Percentiles rank a stretch among this genome's conserved stretches.
Conservation (phyloP, 257 asterid species). For the Nicotiana tabacum region DNA sequence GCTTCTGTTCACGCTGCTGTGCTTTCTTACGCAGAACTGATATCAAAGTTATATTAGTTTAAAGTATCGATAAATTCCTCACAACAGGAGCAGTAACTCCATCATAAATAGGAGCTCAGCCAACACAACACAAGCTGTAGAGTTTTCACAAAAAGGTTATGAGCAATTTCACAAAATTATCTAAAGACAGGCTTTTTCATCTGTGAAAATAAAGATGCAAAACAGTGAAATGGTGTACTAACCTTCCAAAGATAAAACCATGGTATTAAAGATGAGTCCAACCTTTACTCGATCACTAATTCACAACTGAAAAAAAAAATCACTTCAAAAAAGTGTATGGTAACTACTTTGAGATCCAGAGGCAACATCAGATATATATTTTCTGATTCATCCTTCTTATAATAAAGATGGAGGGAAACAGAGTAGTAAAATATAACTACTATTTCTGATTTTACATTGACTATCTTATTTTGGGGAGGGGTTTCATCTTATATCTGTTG, state of each 20-base stretch:
- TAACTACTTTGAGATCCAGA: neutral
- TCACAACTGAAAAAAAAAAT: neutral
- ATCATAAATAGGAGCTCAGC: neutral
- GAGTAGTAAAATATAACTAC: neutral
- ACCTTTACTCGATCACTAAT: neutral
- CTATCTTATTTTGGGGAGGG: neutral
- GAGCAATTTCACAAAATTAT: no score
- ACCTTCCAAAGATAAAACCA: neutral
- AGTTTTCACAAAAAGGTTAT: neutral
- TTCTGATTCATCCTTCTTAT: neutral
- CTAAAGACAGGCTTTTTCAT: neutral
- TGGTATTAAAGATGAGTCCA: neutral
- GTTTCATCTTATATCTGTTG: neutral
- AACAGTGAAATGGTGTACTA: neutral
- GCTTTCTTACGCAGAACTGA: conserved; percentile 69
- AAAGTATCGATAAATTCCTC: neutral
- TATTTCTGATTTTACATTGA: neutral
- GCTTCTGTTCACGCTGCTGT: conserved; percentile 51
- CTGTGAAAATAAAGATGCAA: neutral
- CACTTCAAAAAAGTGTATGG: neutral
- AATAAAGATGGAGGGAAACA: neutral
- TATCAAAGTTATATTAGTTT: conserved; percentile 16
- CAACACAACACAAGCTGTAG: neutral
- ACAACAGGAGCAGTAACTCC: neutral
- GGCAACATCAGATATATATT: neutral